A percentile compares a stretch with the other conserved stretches of the same genome.
phyloP scores from a whole-genome alignment of 768 basidiomycete genomes.

The Boletus edulis region DNA sequence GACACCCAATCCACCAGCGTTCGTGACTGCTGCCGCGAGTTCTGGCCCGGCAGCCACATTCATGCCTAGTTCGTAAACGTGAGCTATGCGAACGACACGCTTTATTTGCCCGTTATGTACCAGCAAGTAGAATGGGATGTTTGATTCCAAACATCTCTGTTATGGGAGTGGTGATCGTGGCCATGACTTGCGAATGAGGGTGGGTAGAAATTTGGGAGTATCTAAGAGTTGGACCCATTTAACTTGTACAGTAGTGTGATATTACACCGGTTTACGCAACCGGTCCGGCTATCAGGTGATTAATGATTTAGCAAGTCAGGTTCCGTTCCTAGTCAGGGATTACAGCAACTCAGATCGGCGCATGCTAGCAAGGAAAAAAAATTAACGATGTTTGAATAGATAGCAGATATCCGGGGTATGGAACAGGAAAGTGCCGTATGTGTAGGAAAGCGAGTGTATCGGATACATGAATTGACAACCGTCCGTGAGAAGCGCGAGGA shows the following conservation, averaged over 20 bases:
- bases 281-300: too few species aligned
- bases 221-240: too few species aligned
- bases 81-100: constrained; percentile 37
- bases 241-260: too few species aligned
- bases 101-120: constrained; percentile 28
- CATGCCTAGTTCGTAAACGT: constrained; percentile 44
- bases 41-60: constrained; percentile 74
- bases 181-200: constrained; percentile 14
- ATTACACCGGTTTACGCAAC: background rate
- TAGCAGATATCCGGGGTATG: constrained; percentile 26
- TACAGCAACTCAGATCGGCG: too few species aligned
- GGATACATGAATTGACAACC: constrained; percentile 31
- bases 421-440: constrained; percentile 23
- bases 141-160: constrained; percentile 87
- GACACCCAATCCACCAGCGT: constrained; percentile 90
- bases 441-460: constrained; percentile 28
- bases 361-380: background rate
- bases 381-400: constrained; percentile 11
- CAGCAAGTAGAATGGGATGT: constrained; percentile 86
- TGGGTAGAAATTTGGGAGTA: too few species aligned
- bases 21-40: constrained; percentile 90
- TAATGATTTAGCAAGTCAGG: too few species aligned
- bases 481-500: constrained; percentile 17
- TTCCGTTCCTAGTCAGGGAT: too few species aligned
- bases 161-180: constrained; percentile 79